A percentile compares a stretch with the other conserved stretches of the same genome.
These are phyloP conservation scores for Globisporangium splendens DNA, from an alignment of 352 stramenopile species.

Conservation along the genomic window DNA sequence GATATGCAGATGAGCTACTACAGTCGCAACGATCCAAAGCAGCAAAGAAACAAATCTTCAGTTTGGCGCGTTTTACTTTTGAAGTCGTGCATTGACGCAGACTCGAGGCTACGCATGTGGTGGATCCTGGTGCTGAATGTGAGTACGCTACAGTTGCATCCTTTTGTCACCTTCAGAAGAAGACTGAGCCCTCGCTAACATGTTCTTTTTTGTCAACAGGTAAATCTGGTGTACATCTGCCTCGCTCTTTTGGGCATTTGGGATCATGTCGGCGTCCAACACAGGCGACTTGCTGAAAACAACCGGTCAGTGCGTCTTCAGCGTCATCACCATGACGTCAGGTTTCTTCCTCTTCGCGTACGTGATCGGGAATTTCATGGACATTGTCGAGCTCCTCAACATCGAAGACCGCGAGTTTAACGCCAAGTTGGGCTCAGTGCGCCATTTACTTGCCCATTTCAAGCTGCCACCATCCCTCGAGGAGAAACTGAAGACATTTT, in stretches of 20 bases:
- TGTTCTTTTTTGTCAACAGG: too few relatives aligned
- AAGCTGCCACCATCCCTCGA: constrained; percentile 37
- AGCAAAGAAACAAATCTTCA: too few relatives aligned
- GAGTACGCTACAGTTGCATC: too few relatives aligned
- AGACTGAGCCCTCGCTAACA: too few relatives aligned
- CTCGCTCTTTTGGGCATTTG: constrained; percentile 78
- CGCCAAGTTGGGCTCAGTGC: constrained; percentile 41
- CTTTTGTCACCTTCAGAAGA: too few relatives aligned
- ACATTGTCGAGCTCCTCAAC: constrained; percentile 69
- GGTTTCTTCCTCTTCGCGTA: constrained; percentile 77
- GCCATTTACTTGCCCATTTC: constrained; percentile 57
- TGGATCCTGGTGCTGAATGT: too few relatives aligned
- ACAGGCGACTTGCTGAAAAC: constrained; percentile 51
- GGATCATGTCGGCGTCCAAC: constrained; percentile 57
- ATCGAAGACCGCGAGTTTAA: constrained; percentile 68
- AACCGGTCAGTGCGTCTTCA: constrained; percentile 60
- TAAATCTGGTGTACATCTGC: too few relatives aligned
- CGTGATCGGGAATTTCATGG: constrained; percentile 66
- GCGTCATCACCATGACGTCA: constrained; percentile 48
- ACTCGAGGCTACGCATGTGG: too few relatives aligned
- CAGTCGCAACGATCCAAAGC: too few relatives aligned
- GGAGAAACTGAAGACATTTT: constrained; percentile 59
- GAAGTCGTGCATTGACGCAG: too few relatives aligned
- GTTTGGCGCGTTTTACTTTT: too few relatives aligned
- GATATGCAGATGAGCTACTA: too few relatives aligned